Evolutionary conservation across 2,329 filamentous ascomycete genomes (phyloP), one percentile per base, ranked within the genome.

Genomic region (Lachnellula arida): DNA sequence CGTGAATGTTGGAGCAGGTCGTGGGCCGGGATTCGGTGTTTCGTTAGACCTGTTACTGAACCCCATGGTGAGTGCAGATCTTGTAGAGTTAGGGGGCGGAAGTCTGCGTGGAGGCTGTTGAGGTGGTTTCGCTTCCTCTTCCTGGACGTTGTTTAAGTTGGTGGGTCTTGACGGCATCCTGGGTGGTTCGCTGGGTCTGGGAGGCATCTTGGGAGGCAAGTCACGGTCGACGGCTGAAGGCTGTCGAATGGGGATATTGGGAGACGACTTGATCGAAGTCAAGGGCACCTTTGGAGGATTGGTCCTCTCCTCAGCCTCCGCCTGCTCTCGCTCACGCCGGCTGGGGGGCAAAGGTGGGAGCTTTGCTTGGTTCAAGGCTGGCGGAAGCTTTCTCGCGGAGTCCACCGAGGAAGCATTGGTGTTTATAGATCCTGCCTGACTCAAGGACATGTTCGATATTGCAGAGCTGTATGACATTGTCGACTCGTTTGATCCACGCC

Each of bases 281-380:
- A 73, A 62, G 4, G 74, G 71, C 23, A 68, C 62, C 49, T 67
- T 72, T 17, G 40, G 52, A 42, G 53, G 28, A 42, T 57, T 60
- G 2, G 76, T 75, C 56, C 55, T 54, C 47, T 64, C 60, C 32
- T 85, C 81, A 3, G 65, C 72, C 57, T 73, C 76, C 57, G 58
- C 65, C 54, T 67, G 61, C 25, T 86, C 82, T 2, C 74, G 70
- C 55, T 85, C 82, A 43, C 78, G 75, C 59, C 74, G 76, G 1
- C 78, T 76, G 0, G 81, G 82, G 0, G 82, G 83, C 37, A 86
- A 68, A 11, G 78, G 76, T 0, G 82, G 83, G 11, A 86, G 72
- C 49, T 76, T 80, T n/a, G 80, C 73, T 35, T 79, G 74, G 51
- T 82, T 81, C 48, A 81, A 75, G 0, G 77, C 68, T 1, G 83